Evolutionary conservation across 2,329 filamentous ascomycete genomes (phyloP).

Genomic region (Xylariaceae sp.): DNA sequence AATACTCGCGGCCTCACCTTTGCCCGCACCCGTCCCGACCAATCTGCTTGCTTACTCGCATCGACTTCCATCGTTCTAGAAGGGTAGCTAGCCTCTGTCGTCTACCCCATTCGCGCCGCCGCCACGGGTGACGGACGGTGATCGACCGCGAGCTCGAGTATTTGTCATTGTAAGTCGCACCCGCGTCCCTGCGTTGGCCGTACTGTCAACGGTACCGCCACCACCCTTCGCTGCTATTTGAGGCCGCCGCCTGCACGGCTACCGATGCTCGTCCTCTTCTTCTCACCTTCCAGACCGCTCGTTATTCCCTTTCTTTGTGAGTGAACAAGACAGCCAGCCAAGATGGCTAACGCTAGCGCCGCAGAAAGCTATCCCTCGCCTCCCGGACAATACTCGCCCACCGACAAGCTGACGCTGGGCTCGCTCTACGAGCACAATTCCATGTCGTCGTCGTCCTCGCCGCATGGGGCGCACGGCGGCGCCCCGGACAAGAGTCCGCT

Average conservation of each 20-base stretch:
- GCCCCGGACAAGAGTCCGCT: constrained; percentile 27
- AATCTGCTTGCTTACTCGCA: constrained; percentile 3
- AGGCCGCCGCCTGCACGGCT: constrained; percentile 6
- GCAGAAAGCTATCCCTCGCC: constrained; percentile 30
- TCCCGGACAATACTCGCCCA: constrained; percentile 25
- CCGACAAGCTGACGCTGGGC: constrained; percentile 24
- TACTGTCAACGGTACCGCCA: constrained; percentile 12
- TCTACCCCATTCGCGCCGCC: constrained; percentile 5
- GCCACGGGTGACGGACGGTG: constrained; percentile 10
- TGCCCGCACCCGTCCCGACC: background rate
- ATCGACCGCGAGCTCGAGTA: constrained; percentile 13
- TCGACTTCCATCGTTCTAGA: constrained; percentile 1
- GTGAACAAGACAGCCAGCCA: constrained; percentile 14
- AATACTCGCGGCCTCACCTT: too few species aligned
- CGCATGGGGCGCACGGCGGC: constrained; percentile 17
- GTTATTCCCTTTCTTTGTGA: constrained; percentile 4
- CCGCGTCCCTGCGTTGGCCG: constrained; percentile 8
- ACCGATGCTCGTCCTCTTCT: too few species aligned
- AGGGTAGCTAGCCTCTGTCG: background rate
- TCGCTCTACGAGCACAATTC: constrained; percentile 27
- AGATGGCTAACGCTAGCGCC: constrained; percentile 28
- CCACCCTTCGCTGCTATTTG: constrained; percentile 11
- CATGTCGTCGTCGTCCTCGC: constrained; percentile 43
- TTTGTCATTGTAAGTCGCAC: constrained; percentile 14
- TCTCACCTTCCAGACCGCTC: constrained; percentile 1